A percentile compares a stretch with the other conserved stretches of the same genome.
phyloP scores from a whole-genome alignment of 345 rosid genomes.

The Lenwebbia sp. region DNA sequence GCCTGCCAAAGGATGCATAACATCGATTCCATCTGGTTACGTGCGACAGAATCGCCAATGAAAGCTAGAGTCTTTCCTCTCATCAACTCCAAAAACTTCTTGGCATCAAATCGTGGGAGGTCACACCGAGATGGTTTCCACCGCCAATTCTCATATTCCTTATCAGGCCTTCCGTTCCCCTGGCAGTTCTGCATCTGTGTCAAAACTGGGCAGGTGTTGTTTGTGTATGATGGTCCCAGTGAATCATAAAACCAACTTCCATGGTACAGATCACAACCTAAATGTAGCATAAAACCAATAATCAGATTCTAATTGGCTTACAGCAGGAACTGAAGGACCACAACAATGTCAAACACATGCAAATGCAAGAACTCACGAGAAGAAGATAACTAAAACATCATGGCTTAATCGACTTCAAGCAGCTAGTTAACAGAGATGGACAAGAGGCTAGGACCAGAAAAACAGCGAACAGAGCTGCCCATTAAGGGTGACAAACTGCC shows the following conservation, averaged over 20 bases:
- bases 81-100: slow-evolving; percentile 87
- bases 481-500: not conserved
- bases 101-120: slow-evolving; percentile 85
- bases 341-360: not conserved
- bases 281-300: slow-evolving; percentile 2
- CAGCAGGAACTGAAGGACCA: not conserved
- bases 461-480: not conserved
- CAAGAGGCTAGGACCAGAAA: not conserved
- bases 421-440: not conserved
- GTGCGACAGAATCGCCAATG: slow-evolving; percentile 94
- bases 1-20: slow-evolving; percentile 99
- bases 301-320: not conserved
- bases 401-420: not conserved
- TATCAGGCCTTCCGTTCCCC: slow-evolving; percentile 96
- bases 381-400: not conserved
- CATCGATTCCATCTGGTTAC: slow-evolving; percentile 98
- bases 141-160: slow-evolving; percentile 86
- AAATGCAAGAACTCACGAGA: not conserved
- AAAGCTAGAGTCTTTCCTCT: slow-evolving; percentile 88
- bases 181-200: slow-evolving; percentile 99
- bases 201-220: slow-evolving; percentile 83
- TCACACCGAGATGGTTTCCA: slow-evolving; percentile 88
- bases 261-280: slow-evolving; percentile 71
- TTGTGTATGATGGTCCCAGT: slow-evolving; percentile 67
- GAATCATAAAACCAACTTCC: slow-evolving; percentile 93